Base-by-base conservation (phyloP, 2,329 filamentous ascomycete genomes). In the Alternaria triticina region DNA sequence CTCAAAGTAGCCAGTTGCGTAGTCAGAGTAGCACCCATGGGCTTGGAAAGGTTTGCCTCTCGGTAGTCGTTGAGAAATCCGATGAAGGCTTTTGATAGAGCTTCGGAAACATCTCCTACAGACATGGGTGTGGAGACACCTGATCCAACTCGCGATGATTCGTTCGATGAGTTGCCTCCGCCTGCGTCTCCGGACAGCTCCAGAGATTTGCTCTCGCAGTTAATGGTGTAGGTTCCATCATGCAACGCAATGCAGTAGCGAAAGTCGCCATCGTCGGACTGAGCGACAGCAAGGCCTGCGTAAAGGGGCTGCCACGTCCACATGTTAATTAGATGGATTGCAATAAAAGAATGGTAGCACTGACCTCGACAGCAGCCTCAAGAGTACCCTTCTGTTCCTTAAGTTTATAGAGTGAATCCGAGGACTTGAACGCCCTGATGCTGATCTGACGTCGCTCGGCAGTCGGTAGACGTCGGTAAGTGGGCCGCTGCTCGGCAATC, bases 21-120 rank as follows among this genome's bases (percentile, higher is more conserved):
- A 1, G 90, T 89, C 57, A 95, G 82, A n/a, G 91, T 91, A 20
- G 88, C 87, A 8, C 92, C 92, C 20, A 93, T 84, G 69, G 94
- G 90, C 78, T 95, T 96, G 81, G 88, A 87, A 60, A 89, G 82
- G 75, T 93, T 90, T 12, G 86, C 83, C 45, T 86, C 82, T 68
- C 89, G 87, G 70, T 93, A 94, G 22, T 80, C 74, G 33, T 85
- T 78, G 28, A 92, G 80, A 51, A 86, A 82, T 0, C 74, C 67
- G 64, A 92, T 80, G 47, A 94, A 82, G 66, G 88, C 87, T 57
- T 91, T 85, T 17, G 86, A 86, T 33, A 91, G 57, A 20, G 61
- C 62, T 15, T 60, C 61, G 4, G 70, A 59, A 63, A 40, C 69
- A 63, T 49, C 65, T 10, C 30, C n/a, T 10, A 44, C 23, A 17